Evolutionary conservation across 352 stramenopile genomes (phyloP).

Genomic region (Phytophthora nicotianae): DNA sequence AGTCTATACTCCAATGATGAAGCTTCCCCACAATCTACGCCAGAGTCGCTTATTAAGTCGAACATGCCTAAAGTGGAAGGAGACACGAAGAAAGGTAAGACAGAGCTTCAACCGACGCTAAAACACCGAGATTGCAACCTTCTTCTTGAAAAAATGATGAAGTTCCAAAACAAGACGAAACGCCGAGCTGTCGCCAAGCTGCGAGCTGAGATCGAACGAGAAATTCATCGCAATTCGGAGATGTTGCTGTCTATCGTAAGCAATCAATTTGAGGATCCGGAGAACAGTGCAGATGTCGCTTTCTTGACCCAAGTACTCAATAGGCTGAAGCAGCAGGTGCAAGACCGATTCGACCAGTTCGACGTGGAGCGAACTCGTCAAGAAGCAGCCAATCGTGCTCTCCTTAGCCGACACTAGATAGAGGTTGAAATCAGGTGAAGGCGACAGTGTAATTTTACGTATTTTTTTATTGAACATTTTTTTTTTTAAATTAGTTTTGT

Average conservation of each 20-base stretch:
- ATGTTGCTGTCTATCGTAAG: slow-evolving; percentile 28
- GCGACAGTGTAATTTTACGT: background rate
- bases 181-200: slow-evolving; percentile 15
- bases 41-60: background rate
- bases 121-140: slow-evolving; percentile 36
- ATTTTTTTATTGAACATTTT: background rate
- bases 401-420: slow-evolving; percentile 11
- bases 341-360: slow-evolving; percentile 29
- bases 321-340: slow-evolving; percentile 25
- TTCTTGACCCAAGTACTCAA: slow-evolving; percentile 27
- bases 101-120: background rate
- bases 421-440: too few relatives aligned
- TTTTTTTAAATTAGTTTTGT: too few relatives aligned
- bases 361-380: slow-evolving; percentile 12
- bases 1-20: slow-evolving; percentile 10
- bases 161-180: slow-evolving; percentile 28
- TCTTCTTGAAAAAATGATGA: slow-evolving; percentile 34
- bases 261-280: slow-evolving; percentile 25
- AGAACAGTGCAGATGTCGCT: slow-evolving; percentile 17
- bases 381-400: slow-evolving; percentile 14
- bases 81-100: background rate
- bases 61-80: background rate
- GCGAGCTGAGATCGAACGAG: slow-evolving; percentile 17
- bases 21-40: background rate
- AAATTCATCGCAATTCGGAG: slow-evolving; percentile 24